Evolutionary conservation across 768 basidiomycete species (phyloP), one percentile per base, ranked within the genome.

Genomic region (Trametes coccinea): DNA sequence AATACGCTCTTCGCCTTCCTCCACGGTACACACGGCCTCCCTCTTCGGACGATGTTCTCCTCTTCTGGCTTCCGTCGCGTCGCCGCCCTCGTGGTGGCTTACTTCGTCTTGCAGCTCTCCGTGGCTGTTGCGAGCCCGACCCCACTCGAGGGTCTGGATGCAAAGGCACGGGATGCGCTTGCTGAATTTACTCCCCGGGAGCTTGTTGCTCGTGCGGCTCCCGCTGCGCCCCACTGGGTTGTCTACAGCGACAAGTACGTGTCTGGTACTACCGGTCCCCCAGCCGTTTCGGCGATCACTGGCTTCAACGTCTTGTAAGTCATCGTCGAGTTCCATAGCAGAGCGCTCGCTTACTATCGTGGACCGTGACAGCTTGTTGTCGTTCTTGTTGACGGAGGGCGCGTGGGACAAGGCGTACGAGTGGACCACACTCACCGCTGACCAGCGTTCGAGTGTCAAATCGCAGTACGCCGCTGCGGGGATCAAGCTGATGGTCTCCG

Each of bases 401-500:
- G 66, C 80, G 0, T 76, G 67, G 49, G 81, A 83, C 60, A 68
- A 82, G 71, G 82, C 80, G 5, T 69, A 71, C 52, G 77, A 77
- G 60, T 84, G 81, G 82, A 67, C 76, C 29, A 66, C 66, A 39
- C 72, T 84, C 2, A 70, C 75, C 2, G 72, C 73, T 4, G 62
- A 64, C 16, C 69, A 80, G 37, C 78, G 84, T 31, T 61, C 77
- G 11, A 39, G 75, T 13, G 76, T 80, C 66, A 71, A 83, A 61
- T 63, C 78, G 0, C 76, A 81, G 59, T 86, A 86, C 66, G 75
- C 75, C 27, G 76, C 79, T 0, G 83, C 84, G 5, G 85, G 85
- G 17, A 84, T 86, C 69, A 81, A 80, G 22, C 67, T 87, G 48
- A 78, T 87, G 54, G 85, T 86, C 4, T 82, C 83, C 47, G 77